These are phyloP conservation scores for Eimeria praecox DNA, from an alignment of 169 alveolate genomes.

Conservation along the genomic window DNA sequence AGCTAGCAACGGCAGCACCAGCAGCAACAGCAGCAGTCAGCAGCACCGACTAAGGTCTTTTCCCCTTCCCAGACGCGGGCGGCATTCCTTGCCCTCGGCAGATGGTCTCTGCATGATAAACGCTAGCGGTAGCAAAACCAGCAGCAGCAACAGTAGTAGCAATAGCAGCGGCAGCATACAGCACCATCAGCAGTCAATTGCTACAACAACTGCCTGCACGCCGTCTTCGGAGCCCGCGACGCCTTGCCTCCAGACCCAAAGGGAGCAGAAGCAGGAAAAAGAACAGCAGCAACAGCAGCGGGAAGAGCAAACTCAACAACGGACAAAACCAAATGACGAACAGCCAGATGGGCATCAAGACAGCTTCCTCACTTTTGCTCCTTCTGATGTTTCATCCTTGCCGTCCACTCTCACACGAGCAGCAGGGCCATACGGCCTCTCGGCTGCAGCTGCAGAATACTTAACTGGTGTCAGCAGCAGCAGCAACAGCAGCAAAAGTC, in stretches of 20 bases:
- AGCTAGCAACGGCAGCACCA: constrained; percentile 11
- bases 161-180: constrained; percentile 1
- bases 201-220: not conserved
- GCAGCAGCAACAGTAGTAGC: constrained; percentile 2
- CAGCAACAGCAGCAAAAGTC: constrained; percentile 3
- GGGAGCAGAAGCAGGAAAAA: not conserved
- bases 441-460: constrained; percentile 44
- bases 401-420: not conserved
- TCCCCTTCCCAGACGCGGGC: not conserved
- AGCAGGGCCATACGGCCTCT: not conserved
- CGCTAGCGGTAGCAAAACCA: not conserved
- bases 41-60: constrained; percentile 28
- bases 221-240: not conserved
- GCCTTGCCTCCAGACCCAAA: not conserved
- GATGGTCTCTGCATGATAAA: not conserved
- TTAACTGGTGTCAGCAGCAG: constrained; percentile 21
- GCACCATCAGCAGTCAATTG: constrained; percentile 4
- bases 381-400: not conserved
- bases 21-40: not conserved
- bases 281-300: not conserved
- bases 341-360: not conserved
- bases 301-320: not conserved
- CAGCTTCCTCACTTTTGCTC: not conserved
- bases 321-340: not conserved
- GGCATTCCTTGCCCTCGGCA: not conserved